Evolutionary conservation across 371 early-diverging fungal genomes (phyloP), one percentile per base, ranked within the genome.

Genomic region (Haplosporangium sp.): DNA sequence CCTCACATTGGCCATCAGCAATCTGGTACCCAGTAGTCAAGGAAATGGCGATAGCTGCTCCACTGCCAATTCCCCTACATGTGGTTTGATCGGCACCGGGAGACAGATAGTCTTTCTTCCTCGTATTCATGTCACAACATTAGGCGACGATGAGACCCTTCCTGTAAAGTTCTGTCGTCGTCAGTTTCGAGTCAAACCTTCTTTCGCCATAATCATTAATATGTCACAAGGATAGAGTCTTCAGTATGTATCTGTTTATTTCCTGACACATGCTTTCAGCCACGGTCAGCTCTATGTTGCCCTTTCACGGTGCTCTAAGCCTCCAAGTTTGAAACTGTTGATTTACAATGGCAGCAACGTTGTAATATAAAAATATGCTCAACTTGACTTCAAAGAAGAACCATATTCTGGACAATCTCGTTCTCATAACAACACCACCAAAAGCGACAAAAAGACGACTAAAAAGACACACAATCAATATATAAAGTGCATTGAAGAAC

Each of bases 181-280:
- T 1, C 79, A 76, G 40, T 76, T 78, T 48, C 74, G 72, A 3
- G 40, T 84, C 60, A 13, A 47, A 1, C 78, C 74, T 9, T 65
- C 72, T 4, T 78, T 76, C 53, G 71, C 74, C 20, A 50, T 19
- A 17, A 50, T 17, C 19, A 50, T 50, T 50, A 7, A 3, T 50
- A 50, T 13, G 50, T 50, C 65, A 1, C 77, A 83, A 45, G 81
- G 81, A 0, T 74, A 83, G 55, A 74, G 77, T 0, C 62, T 81
- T 11, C 19, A 61, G 7, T 13, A 52, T 53, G 69, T 81, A 11
- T 74, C 63, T 3, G 42, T 79, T 10, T 72, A 71, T 42, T 63
- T 79, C n/a, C 69, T 44, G 17, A 50, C 8, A 50, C 50, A 8
- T 17, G 4, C 5, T 27, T 77, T 72, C 52, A 48, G 62, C 17